Percentiles rank a stretch among this genome's conserved stretches.
These are phyloP conservation scores for Salix exigua DNA, from an alignment of 345 rosid species.

Conservation along the genomic window DNA sequence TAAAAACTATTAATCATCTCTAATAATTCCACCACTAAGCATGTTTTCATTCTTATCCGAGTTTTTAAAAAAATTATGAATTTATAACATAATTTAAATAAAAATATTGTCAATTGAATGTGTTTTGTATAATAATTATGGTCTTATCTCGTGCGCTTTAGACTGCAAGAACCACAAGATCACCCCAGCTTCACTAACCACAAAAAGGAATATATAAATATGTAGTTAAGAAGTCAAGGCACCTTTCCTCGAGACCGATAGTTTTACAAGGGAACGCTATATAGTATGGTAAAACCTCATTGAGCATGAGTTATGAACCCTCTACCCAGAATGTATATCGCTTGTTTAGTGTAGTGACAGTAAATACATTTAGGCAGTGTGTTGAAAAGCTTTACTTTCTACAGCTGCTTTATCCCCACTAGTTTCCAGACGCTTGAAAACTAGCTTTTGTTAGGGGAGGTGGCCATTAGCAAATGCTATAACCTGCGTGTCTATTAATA, in stretches of 20 bases:
- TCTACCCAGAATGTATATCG: neutral
- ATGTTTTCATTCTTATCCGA: too few relatives aligned
- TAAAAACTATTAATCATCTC: too few relatives aligned
- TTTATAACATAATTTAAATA: too few relatives aligned
- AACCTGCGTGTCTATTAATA: slow-evolving; percentile 69
- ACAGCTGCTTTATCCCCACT: slow-evolving; percentile 26
- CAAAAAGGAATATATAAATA: neutral
- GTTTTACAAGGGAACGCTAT: neutral
- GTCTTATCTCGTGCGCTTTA: neutral
- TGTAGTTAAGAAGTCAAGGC: neutral
- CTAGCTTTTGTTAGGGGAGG: slow-evolving; percentile 83
- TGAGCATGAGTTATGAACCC: neutral
- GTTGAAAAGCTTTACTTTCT: slow-evolving; percentile 35
- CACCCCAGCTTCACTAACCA: neutral
- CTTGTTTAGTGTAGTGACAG: neutral
- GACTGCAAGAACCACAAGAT: neutral
- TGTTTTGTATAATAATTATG: neutral
- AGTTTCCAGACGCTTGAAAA: slow-evolving; percentile 46
- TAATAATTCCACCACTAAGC: too few relatives aligned
- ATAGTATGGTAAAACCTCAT: neutral
- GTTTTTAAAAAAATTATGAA: too few relatives aligned
- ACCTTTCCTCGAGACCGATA: neutral
- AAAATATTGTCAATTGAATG: neutral
- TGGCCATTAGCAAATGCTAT: slow-evolving; percentile 67
- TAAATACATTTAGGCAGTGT: slow-evolving; percentile 13